Percentiles rank a stretch among this genome's conserved stretches.
These are phyloP conservation scores for Mimosa bimucronata DNA, from an alignment of 306 rosid species.

Conservation along the genomic window DNA sequence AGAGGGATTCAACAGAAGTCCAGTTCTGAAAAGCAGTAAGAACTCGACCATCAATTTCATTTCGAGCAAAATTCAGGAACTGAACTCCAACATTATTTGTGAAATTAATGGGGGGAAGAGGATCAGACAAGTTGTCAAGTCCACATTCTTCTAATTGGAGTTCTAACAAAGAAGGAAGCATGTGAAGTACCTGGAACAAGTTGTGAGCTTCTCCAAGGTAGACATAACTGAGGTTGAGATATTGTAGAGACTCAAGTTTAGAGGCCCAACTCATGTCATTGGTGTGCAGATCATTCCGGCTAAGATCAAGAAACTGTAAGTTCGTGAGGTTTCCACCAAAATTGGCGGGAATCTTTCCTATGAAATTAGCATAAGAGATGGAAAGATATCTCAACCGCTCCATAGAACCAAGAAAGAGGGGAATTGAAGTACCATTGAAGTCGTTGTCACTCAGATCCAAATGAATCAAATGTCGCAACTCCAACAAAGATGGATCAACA, in stretches of 20 bases:
- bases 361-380: neutral
- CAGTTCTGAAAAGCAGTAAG: neutral
- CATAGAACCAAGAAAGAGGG: neutral
- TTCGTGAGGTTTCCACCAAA: conserved; percentile 5
- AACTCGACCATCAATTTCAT: neutral
- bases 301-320: conserved; percentile 8
- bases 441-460: neutral
- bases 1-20: neutral
- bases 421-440: neutral
- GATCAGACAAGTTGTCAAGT: neutral
- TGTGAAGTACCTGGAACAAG: conserved; percentile 5
- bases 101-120: neutral
- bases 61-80: neutral
- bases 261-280: neutral
- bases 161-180: neutral
- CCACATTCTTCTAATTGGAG: neutral
- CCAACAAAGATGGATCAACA: neutral
- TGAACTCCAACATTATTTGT: neutral
- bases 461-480: neutral
- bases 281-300: neutral
- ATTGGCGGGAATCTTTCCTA: neutral
- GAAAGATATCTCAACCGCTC: neutral
- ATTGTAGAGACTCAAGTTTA: neutral
- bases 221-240: neutral
- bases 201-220: neutral